These are phyloP conservation scores for Aspergillus cavernicola DNA, from an alignment of 495 filamentous ascomycete genomes.

Conservation along the genomic window DNA sequence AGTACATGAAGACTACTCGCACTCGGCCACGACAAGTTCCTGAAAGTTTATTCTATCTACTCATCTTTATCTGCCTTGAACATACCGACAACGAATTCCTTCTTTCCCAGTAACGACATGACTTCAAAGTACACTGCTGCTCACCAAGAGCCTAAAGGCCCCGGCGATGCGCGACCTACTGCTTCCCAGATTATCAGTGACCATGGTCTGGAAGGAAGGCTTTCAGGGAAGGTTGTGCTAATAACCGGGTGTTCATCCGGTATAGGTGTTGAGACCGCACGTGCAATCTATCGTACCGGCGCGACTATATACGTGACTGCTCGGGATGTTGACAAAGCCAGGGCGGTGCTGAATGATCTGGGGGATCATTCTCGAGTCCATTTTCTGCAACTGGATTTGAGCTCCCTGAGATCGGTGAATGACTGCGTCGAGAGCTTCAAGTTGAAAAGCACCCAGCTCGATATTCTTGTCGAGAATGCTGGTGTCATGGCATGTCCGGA, in stretches of 20 bases:
- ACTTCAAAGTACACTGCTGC: slow-evolving; percentile 6
- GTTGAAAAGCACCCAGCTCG: slow-evolving; percentile 1
- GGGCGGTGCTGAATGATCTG: slow-evolving; percentile 6
- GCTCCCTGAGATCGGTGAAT: background rate
- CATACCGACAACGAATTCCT: no score
- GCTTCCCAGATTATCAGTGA: slow-evolving; percentile 49
- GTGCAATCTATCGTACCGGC: slow-evolving; percentile 44
- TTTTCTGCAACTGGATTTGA: background rate
- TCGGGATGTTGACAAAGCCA: slow-evolving; percentile 28
- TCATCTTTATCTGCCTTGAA: no score
- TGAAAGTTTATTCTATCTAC: no score
- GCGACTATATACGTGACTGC: slow-evolving; percentile 44
- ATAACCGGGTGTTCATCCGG: slow-evolving; percentile 50
- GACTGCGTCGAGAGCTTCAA: background rate
- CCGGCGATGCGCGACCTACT: slow-evolving; percentile 52
- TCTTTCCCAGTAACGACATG: no score
- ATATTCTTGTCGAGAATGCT: background rate
- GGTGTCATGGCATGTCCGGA: background rate
- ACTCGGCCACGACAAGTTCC: no score
- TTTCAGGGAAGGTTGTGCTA: slow-evolving; percentile 43
- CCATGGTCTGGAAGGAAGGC: slow-evolving; percentile 32
- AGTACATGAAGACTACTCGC: no score
- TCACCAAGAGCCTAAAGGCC: slow-evolving; percentile 35
- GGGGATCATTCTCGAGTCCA: background rate
- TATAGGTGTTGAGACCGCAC: slow-evolving; percentile 49